A percentile compares a stretch with the other conserved stretches of the same genome.
phyloP scores from a whole-genome alignment of 176 grass and related monocot genomes.

The Miscanthus lutarioriparius region DNA sequence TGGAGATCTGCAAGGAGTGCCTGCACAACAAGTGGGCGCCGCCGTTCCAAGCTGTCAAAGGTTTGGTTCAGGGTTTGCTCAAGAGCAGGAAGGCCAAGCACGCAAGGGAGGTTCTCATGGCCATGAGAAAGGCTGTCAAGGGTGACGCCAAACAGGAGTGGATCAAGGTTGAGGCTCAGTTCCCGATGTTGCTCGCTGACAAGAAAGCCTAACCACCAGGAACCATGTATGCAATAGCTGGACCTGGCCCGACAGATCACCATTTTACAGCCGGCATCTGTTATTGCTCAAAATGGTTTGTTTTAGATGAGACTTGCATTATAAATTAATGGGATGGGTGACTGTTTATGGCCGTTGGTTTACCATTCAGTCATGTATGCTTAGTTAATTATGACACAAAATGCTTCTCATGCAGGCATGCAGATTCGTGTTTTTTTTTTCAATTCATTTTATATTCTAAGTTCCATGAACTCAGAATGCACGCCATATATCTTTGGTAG shows the following conservation, averaged over 20 bases:
- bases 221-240: not conserved
- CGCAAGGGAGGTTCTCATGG: slow-evolving; percentile 50
- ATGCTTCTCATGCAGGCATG: not conserved
- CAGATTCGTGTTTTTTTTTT: not conserved
- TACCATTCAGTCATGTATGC: not conserved
- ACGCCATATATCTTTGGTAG: not conserved
- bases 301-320: not conserved
- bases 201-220: slow-evolving; percentile 13
- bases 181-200: slow-evolving; percentile 27
- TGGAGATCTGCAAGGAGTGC: slow-evolving; percentile 72
- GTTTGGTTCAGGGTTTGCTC: slow-evolving; percentile 55
- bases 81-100: slow-evolving; percentile 57
- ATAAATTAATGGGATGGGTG: not conserved
- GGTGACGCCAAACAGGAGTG: slow-evolving; percentile 61
- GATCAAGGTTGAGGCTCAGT: slow-evolving; percentile 67
- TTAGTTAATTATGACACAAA: not conserved
- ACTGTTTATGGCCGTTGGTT: not conserved
- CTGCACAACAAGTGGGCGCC: slow-evolving; percentile 61
- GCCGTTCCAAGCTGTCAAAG: slow-evolving; percentile 56
- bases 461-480: not conserved
- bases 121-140: slow-evolving; percentile 55
- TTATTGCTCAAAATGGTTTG: not conserved
- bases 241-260: not conserved
- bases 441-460: not conserved
- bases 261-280: not conserved